Percentiles rank a stretch among this genome's conserved stretches.
phyloP scores from a whole-genome alignment of 2,329 filamentous ascomycete species.

The Rhinocladiella similis region DNA sequence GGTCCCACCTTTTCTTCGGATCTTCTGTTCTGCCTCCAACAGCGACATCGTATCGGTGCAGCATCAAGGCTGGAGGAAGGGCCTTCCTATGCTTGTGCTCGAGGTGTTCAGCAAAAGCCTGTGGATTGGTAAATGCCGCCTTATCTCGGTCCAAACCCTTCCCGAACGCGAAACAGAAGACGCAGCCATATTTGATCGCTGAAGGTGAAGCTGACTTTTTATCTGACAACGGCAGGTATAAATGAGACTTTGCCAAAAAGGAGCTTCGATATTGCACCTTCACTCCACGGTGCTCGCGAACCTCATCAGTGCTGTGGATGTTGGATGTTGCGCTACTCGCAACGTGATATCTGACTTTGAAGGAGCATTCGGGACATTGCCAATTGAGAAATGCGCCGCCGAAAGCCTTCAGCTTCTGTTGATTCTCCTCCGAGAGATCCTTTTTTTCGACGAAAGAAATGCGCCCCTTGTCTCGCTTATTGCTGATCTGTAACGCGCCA shows the following conservation, averaged over 20 bases:
- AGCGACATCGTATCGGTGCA: slow-evolving; percentile 26
- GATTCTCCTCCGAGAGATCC: slow-evolving; percentile 23
- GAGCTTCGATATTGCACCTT: slow-evolving; percentile 26
- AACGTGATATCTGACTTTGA: slow-evolving; percentile 28
- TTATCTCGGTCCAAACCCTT: slow-evolving; percentile 16
- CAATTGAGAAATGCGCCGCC: slow-evolving; percentile 28
- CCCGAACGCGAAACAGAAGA: slow-evolving; percentile 27
- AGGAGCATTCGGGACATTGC: slow-evolving; percentile 29
- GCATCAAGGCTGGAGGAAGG: slow-evolving; percentile 19
- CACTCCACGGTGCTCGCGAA: slow-evolving; percentile 20
- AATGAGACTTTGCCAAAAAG: slow-evolving; percentile 26
- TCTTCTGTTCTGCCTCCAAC: slow-evolving; percentile 22
- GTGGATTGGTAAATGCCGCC: slow-evolving; percentile 18
- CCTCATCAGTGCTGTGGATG: slow-evolving; percentile 27
- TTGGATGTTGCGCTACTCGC: slow-evolving; percentile 20
- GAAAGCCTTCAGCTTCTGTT: slow-evolving; percentile 17
- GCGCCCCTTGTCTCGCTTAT: slow-evolving; percentile 26
- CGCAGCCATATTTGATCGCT: slow-evolving; percentile 25
- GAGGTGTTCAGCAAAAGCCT: slow-evolving; percentile 26
- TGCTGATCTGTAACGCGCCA: slow-evolving; percentile 28
- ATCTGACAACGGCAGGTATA: slow-evolving; percentile 21
- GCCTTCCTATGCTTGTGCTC: slow-evolving; percentile 15
- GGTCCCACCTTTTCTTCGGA: slow-evolving; percentile 24
- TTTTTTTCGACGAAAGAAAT: slow-evolving; percentile 21
- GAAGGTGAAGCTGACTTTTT: slow-evolving; percentile 2